Conservation (phyloP, 305 asterid species). For the Fraxinus latifolia region DNA sequence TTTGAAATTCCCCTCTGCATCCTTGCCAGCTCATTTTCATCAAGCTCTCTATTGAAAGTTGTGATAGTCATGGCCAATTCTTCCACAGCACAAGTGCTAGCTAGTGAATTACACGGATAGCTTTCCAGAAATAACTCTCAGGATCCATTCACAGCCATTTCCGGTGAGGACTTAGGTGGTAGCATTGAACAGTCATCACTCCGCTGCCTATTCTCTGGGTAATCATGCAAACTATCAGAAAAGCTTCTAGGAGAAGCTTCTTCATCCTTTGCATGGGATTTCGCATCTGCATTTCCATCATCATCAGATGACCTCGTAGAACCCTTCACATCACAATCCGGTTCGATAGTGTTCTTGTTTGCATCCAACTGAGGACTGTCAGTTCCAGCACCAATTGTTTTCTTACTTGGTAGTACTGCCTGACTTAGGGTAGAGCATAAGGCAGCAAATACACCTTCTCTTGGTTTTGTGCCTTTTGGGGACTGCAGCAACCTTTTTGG, state of each 20-base stretch:
- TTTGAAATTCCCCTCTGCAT: constrained; percentile 7
- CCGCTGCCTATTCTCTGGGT: constrained; percentile 40
- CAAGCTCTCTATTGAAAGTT: constrained; percentile 14
- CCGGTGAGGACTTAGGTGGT: constrained; percentile 69
- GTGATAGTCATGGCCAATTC: constrained; percentile 1
- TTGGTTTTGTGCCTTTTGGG: constrained; percentile 60
- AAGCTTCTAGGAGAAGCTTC: constrained; percentile 42
- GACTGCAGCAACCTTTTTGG: constrained; percentile 59
- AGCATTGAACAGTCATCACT: constrained; percentile 50
- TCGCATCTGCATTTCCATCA: constrained; percentile 31
- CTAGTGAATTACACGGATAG: constrained; percentile 21
- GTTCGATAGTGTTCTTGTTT: constrained; percentile 29
- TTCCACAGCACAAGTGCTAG: constrained; percentile 4
- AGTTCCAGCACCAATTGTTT: constrained; percentile 32
- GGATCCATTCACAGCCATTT: constrained; percentile 83
- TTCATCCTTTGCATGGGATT: constrained; percentile 32
- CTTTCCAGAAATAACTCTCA: constrained; percentile 33
- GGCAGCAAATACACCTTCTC: constrained; percentile 67
- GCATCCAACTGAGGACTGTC: constrained; percentile 32
- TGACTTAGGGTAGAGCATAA: constrained; percentile 67
- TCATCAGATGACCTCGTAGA: constrained; percentile 26
- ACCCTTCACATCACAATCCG: constrained; percentile 35
- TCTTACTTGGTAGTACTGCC: constrained; percentile 54
- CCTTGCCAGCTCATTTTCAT: constrained; percentile 19
- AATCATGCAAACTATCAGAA: constrained; percentile 40